Conservation (phyloP, 2,329 filamentous ascomycete species). For the Alternaria viburni region DNA sequence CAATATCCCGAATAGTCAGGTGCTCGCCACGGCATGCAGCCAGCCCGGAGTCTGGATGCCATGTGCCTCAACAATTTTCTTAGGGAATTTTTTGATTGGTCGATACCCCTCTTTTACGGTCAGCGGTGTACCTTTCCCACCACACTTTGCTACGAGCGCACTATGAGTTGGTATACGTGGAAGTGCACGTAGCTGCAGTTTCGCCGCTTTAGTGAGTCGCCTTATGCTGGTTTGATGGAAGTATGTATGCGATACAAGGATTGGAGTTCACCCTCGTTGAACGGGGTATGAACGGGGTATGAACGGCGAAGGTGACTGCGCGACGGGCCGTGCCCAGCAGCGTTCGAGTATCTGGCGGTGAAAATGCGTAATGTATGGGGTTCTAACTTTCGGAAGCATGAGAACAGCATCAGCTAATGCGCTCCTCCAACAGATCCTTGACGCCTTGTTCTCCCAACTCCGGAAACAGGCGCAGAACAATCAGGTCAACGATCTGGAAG, state of each 20-base stretch:
- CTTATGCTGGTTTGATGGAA: slow-evolving; percentile 1
- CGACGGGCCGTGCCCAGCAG: slow-evolving; percentile 15
- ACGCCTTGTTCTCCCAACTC: slow-evolving; percentile 78
- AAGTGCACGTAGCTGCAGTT: slow-evolving; percentile 7
- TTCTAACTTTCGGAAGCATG: slow-evolving; percentile 13
- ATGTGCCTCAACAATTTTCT: slow-evolving; percentile 35
- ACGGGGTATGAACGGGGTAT: slow-evolving; percentile 3
- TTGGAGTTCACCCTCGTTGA: background rate
- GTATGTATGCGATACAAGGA: slow-evolving; percentile 7
- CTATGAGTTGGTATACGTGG: slow-evolving; percentile 38
- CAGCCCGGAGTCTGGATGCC: slow-evolving; percentile 28
- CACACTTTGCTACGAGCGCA: slow-evolving; percentile 28
- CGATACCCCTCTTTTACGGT: slow-evolving; percentile 33
- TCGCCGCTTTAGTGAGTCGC: background rate
- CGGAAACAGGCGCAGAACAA: slow-evolving; percentile 82
- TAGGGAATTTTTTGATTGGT: slow-evolving; percentile 35
- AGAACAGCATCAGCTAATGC: slow-evolving; percentile 55
- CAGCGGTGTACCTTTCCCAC: slow-evolving; percentile 34
- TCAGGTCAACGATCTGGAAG: slow-evolving; percentile 79
- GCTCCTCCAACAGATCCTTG: slow-evolving; percentile 74
- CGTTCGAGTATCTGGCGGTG: slow-evolving; percentile 27
- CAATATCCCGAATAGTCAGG: slow-evolving; percentile 35
- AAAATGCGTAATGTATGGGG: slow-evolving; percentile 20
- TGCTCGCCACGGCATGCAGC: slow-evolving; percentile 39
- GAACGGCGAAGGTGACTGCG: slow-evolving; percentile 10